These are phyloP conservation scores for Citrullus amarus DNA, from an alignment of 306 rosid genomes.

Conservation along the genomic window DNA sequence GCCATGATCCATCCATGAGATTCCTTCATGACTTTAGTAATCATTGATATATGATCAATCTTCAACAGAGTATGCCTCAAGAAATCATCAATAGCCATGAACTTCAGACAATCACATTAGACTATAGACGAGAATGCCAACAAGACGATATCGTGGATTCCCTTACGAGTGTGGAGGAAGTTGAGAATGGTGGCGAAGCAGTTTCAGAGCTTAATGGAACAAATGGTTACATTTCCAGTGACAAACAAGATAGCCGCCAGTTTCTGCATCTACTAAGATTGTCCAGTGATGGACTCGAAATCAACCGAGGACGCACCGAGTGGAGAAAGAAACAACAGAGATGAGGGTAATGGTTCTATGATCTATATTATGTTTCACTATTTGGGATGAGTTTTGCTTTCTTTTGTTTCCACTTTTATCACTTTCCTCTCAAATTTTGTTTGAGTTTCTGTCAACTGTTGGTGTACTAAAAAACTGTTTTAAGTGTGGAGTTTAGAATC, in stretches of 20 bases:
- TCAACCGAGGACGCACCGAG: constrained; percentile 74
- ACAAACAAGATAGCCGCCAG: constrained; percentile 32
- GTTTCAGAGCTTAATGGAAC: constrained; percentile 33
- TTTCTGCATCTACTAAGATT: constrained; percentile 69
- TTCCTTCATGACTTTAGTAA: neutral
- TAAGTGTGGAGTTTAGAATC: neutral
- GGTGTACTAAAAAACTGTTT: neutral
- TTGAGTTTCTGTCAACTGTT: neutral
- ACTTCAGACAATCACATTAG: constrained; percentile 76
- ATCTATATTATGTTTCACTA: neutral
- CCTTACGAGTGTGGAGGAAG: constrained; percentile 48
- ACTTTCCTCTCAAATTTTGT: neutral
- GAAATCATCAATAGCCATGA: constrained; percentile 73
- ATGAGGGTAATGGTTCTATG: constrained; percentile 9
- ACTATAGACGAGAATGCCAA: constrained; percentile 94
- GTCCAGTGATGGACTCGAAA: constrained; percentile 62
- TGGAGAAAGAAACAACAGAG: constrained; percentile 86
- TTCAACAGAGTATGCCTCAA: constrained; percentile 82
- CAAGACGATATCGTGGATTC: constrained; percentile 67
- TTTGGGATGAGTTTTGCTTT: neutral
- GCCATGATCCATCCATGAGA: neutral
- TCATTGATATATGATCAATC: constrained; percentile 1
- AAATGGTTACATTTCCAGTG: constrained; percentile 36
- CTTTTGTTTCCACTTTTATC: constrained; percentile 2
- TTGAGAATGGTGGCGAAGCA: constrained; percentile 21